Conservation (phyloP, 441 rosid species). For the Viola pubescens region DNA sequence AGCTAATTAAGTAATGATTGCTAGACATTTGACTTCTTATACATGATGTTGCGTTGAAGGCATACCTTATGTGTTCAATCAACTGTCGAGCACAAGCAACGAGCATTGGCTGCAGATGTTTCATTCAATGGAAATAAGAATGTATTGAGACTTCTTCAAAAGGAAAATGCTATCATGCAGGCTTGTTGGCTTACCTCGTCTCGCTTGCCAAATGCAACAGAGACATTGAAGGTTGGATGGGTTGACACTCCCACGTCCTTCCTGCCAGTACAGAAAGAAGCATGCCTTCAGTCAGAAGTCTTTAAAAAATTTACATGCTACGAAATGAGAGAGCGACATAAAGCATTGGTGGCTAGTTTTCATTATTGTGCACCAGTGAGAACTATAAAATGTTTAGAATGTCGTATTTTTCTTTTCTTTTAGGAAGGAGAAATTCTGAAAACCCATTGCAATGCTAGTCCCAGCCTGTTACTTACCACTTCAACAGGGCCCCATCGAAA, state of each 20-base stretch:
- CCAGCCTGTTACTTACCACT: no score
- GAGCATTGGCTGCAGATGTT: slow-evolving; percentile 56
- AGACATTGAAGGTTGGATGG: slow-evolving; percentile 65
- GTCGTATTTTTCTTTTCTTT: no score
- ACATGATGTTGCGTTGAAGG: background rate
- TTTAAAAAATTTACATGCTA: no score
- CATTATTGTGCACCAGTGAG: no score
- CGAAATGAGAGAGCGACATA: no score
- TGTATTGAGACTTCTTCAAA: slow-evolving; percentile 5
- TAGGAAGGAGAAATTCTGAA: no score
- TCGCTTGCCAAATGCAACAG: slow-evolving; percentile 81
- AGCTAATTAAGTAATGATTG: background rate
- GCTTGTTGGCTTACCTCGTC: slow-evolving; percentile 48
- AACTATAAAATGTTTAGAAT: no score
- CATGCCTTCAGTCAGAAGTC: background rate
- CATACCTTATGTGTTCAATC: slow-evolving; percentile 73
- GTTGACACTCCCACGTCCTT: slow-evolving; percentile 76
- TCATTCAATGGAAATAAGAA: slow-evolving; percentile 15
- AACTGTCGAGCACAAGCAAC: slow-evolving; percentile 72
- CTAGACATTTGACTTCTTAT: background rate
- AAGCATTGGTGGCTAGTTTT: no score
- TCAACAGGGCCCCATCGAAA: no score
- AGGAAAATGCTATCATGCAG: background rate
- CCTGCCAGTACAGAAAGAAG: slow-evolving; percentile 30
- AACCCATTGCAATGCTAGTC: no score